Conservation (phyloP, 192 early-diverging fungal genomes). For the Gryganskiella cystojenkinii region DNA sequence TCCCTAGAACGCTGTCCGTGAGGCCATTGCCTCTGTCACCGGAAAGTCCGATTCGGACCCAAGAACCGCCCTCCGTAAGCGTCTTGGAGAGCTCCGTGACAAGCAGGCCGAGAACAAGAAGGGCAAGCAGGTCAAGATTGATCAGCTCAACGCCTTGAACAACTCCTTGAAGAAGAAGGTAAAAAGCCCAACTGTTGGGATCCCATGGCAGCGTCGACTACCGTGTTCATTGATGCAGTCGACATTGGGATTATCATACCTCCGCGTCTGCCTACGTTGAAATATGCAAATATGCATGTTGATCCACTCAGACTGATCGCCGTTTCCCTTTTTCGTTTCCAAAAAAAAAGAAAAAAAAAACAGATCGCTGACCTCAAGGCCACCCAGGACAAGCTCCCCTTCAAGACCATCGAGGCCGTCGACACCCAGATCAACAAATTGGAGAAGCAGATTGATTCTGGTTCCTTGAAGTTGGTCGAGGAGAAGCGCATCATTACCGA, state of each 20-base stretch:
- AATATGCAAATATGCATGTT: too few species aligned
- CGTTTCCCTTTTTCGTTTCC: conserved; percentile 4
- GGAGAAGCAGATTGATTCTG: conserved; percentile 83
- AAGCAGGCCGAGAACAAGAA: conserved; percentile 79
- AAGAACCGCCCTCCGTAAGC: conserved; percentile 56
- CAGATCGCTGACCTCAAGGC: conserved; percentile 80
- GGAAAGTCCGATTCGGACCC: conserved; percentile 45
- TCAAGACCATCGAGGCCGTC: conserved; percentile 84
- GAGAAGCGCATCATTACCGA: conserved; percentile 91
- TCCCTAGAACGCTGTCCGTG: conserved; percentile 43
- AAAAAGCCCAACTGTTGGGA: too few species aligned
- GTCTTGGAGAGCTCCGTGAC: conserved; percentile 74
- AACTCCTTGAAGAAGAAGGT: conserved; percentile 87
- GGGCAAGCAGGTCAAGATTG: conserved; percentile 74
- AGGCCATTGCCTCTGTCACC: conserved; percentile 37
- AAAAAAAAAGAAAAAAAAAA: too few species aligned
- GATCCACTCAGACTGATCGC: too few species aligned
- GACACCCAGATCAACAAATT: conserved; percentile 80
- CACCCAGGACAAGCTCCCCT: conserved; percentile 80
- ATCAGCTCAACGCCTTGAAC: conserved; percentile 76
- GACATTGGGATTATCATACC: too few species aligned
- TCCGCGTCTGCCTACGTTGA: too few species aligned
- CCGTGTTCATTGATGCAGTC: too few species aligned
- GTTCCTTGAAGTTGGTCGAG: conserved; percentile 81
- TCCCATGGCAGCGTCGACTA: too few species aligned